A percentile compares a stretch with the other conserved stretches of the same genome.
phyloP scores from a whole-genome alignment of 352 stramenopile species.

The Thalassiosira hispida region DNA sequence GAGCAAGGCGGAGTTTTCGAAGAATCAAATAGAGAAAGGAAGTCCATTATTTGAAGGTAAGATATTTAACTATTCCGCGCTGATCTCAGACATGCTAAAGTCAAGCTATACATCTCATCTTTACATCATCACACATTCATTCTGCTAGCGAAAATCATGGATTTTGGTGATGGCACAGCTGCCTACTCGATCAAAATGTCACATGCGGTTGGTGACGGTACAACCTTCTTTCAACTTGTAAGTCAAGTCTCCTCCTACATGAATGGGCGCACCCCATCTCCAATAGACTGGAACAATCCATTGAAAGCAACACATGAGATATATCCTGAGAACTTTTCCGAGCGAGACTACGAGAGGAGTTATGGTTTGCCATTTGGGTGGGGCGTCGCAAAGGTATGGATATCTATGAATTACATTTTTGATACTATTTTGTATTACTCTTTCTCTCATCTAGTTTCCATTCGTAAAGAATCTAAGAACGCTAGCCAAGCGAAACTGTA shows the following conservation, averaged over 20 bases:
- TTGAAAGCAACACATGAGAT: slow-evolving; percentile 55
- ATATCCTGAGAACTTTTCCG: slow-evolving; percentile 58
- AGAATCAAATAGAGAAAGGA: slow-evolving; percentile 28
- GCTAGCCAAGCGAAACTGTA: slow-evolving; percentile 37
- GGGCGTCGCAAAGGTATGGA: slow-evolving; percentile 35
- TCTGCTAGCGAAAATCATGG: slow-evolving; percentile 48
- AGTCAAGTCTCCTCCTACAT: slow-evolving; percentile 59
- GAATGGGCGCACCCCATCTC: slow-evolving; percentile 41
- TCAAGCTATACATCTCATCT: no score
- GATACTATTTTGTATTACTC: not conserved
- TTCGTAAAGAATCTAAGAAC: slow-evolving; percentile 46
- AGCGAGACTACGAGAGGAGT: slow-evolving; percentile 50
- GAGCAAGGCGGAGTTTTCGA: slow-evolving; percentile 30
- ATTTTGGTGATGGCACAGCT: slow-evolving; percentile 52
- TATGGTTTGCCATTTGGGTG: slow-evolving; percentile 57
- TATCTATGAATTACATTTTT: not conserved
- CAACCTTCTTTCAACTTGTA: slow-evolving; percentile 57
- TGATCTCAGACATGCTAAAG: no score
- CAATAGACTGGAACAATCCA: slow-evolving; percentile 58
- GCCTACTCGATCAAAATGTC: slow-evolving; percentile 56
- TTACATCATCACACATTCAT: not conserved
- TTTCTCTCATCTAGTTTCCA: not conserved
- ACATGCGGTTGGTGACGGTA: slow-evolving; percentile 54
- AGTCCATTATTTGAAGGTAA: slow-evolving; percentile 41
- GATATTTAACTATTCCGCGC: not conserved